Evolutionary conservation across 345 rosid species (phyloP).

Genomic region (Abelmoschus esculentus): DNA sequence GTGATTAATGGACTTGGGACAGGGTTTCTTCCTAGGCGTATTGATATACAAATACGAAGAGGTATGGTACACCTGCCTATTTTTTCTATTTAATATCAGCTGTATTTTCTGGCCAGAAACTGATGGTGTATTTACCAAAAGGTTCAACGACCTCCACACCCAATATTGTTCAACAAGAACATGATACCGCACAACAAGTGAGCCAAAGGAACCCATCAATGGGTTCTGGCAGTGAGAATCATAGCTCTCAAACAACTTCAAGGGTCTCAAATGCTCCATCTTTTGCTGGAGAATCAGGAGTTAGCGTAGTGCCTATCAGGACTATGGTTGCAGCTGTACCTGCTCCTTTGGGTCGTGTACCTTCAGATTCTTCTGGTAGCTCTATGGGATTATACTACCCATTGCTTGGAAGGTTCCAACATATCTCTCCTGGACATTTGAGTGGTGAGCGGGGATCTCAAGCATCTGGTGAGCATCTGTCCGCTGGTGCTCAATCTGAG

Average conservation of each 20-base stretch:
- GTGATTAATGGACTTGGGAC: conserved; percentile 39
- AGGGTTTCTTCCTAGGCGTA: conserved; percentile 59
- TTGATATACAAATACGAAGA: conserved; percentile 74
- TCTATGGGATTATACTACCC: conserved; percentile 23
- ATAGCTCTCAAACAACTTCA: conserved; percentile 25
- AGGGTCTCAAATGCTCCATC: conserved; percentile 32
- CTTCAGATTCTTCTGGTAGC: conserved; percentile 48
- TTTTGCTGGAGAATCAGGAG: conserved; percentile 41
- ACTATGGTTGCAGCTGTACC: conserved; percentile 62
- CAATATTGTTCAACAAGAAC: conserved; percentile 34
- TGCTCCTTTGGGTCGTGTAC: conserved; percentile 35
- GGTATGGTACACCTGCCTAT: conserved; percentile 25
- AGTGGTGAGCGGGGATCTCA: conserved; percentile 30
- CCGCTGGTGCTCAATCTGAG: conserved; percentile 28
- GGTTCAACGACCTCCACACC: conserved; percentile 41
- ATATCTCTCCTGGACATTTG: conserved; percentile 31
- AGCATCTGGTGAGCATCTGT: conserved; percentile 28
- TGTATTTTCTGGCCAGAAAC: neutral
- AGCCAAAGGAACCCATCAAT: conserved; percentile 27
- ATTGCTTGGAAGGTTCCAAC: conserved; percentile 39
- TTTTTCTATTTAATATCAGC: neutral
- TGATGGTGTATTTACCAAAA: neutral
- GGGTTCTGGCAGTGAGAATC: conserved; percentile 27
- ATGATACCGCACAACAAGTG: conserved; percentile 28
- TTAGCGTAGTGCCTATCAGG: conserved; percentile 56